Conservation (phyloP, 768 basidiomycete genomes). For the Xerocomus brunneocitrinus region DNA sequence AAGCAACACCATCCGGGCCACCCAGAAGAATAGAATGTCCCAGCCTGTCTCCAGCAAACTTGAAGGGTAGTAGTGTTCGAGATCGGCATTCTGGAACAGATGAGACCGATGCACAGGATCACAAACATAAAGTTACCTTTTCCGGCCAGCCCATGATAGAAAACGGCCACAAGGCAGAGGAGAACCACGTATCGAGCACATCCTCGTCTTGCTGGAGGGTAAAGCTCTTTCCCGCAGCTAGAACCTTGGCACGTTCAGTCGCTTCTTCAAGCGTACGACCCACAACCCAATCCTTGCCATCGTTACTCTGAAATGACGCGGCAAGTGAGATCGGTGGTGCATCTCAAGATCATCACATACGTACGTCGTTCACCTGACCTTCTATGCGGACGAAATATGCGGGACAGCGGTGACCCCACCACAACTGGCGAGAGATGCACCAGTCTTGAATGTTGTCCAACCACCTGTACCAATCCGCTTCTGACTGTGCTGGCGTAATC, state of each 20-base stretch:
- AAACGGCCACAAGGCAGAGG: slow-evolving; percentile 95
- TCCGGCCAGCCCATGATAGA: slow-evolving; percentile 98
- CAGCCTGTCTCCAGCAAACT: slow-evolving; percentile 96
- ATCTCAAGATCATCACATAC: slow-evolving; percentile 14
- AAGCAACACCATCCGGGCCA: slow-evolving; percentile 95
- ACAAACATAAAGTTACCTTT: slow-evolving; percentile 45
- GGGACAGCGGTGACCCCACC: slow-evolving; percentile 98
- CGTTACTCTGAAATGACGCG: slow-evolving; percentile 41
- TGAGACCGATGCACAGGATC: background rate
- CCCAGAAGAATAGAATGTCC: slow-evolving; percentile 99
- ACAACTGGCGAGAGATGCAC: slow-evolving; percentile 98
- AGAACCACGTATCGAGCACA: slow-evolving; percentile 99
- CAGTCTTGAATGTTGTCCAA: slow-evolving; percentile 94
- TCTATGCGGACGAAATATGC: slow-evolving; percentile 90
- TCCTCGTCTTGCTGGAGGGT: slow-evolving; percentile 90
- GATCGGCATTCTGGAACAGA: slow-evolving; percentile 62
- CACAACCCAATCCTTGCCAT: slow-evolving; percentile 87
- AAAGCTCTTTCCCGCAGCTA: slow-evolving; percentile 67
- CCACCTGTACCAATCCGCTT: slow-evolving; percentile 96
- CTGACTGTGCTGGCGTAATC: slow-evolving; percentile 81
- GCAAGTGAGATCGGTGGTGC: background rate
- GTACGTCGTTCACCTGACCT: slow-evolving; percentile 63
- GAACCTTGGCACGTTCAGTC: slow-evolving; percentile 60
- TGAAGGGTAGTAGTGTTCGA: slow-evolving; percentile 81
- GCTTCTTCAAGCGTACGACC: slow-evolving; percentile 79